Base-by-base conservation (phyloP, 2,329 filamentous ascomycete species). In the Thelonectria blattea region DNA sequence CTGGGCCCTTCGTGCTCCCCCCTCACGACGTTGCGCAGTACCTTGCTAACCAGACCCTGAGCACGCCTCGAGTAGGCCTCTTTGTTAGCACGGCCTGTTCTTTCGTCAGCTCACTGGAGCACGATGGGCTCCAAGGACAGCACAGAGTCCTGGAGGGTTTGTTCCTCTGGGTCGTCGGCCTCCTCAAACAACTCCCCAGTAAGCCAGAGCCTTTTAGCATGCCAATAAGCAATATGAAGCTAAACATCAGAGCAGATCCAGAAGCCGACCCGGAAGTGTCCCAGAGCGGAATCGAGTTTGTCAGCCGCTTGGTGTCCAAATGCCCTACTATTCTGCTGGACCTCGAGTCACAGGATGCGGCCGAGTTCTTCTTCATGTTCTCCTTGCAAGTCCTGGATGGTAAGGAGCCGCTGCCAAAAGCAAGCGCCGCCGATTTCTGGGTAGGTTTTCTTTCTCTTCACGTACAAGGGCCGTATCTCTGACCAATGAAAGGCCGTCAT, bases 1-100 rank as follows among this genome's bases (percentile, higher is more conserved):
- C 89, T 3, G 91, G 91, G 0, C 90, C 91, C 1, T 94, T 95
- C 68, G 91, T 93, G 9, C 86, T 96, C 61, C 83, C 88, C 3
- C 81, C 89, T 0, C 78, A 82, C 1, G 81, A 87, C 64, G 85
- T 91, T n/a, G 85, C 88, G 11, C 81, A 86, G 43, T 90, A 91
- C 71, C 81, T 95, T 48, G 80, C 83, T 3, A 83, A 83, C 52
- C 83, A 88, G 20, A 80, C 76, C 1, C 76, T 84, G 39, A 77
- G 83, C n/a, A 90, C 85, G 10, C 88, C 89, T 12, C 82, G 90
- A 47, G 80, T 92, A 39, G 89, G 90, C 2, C 83, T 85, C 4
- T 81, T 93, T 10, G 84, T 95, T 30, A 87, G 86, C 57, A 91
- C 89, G 3, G 89, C 89, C 2, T 89, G 87, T 70, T 88, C 87